These are phyloP conservation scores for Nothophaeocryptopus gaeumannii DNA, from an alignment of 2,329 filamentous ascomycete species.

Conservation along the genomic window DNA sequence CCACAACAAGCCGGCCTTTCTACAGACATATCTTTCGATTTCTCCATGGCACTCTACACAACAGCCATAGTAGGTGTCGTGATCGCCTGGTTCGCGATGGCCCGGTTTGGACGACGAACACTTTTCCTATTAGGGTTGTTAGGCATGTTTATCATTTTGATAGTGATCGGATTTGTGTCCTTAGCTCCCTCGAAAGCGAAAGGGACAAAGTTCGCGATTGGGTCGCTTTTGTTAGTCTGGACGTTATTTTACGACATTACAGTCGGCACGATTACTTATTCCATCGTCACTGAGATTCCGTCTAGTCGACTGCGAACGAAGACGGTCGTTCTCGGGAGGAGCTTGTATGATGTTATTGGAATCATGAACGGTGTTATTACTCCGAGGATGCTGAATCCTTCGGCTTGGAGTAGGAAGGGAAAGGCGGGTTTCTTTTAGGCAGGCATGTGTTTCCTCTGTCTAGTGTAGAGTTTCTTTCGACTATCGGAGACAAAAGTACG, in stretches of 20 bases:
- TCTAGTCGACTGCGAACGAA: conserved; percentile 29
- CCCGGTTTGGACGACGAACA: conserved; percentile 35
- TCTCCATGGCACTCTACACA: conserved; percentile 40
- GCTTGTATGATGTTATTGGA: conserved; percentile 29
- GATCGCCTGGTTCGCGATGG: conserved; percentile 35
- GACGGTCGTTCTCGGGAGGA: conserved; percentile 28
- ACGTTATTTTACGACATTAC: conserved; percentile 27
- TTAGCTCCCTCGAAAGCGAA: conserved; percentile 14
- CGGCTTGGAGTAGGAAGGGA: conserved; percentile 22
- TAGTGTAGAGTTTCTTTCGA: conserved; percentile 53
- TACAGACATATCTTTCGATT: conserved; percentile 22
- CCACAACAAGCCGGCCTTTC: conserved; percentile 37
- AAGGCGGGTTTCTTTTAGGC: conserved; percentile 40
- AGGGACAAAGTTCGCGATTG: conserved; percentile 24
- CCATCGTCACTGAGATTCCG: conserved; percentile 29
- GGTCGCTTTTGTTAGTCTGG: conserved; percentile 24
- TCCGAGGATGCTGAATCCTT: conserved; percentile 31
- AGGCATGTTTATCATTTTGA: conserved; percentile 18
- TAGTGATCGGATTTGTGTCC: conserved; percentile 27
- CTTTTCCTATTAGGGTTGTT: conserved; percentile 34
- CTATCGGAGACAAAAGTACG: conserved; percentile 56
- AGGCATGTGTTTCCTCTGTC: conserved; percentile 45
- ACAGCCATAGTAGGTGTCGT: conserved; percentile 34
- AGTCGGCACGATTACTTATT: conserved; percentile 26
- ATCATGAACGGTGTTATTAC: conserved; percentile 28